Evolutionary conservation across 768 basidiomycete genomes (phyloP), one percentile per base, ranked within the genome.

Genomic region (Tephrocybe sp.): DNA sequence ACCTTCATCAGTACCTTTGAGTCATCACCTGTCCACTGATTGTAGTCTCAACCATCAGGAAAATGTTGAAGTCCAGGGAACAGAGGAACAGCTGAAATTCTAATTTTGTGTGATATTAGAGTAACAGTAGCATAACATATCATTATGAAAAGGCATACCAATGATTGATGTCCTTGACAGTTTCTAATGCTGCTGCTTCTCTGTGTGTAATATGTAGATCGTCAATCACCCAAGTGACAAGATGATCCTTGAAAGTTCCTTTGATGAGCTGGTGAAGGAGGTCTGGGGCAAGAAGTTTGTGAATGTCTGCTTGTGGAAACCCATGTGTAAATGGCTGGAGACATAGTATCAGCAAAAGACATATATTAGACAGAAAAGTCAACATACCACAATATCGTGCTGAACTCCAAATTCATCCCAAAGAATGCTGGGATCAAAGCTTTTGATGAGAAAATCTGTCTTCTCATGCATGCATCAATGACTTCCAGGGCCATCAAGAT

Each of bases 1-100:
- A 66, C 69, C 63, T 70, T 70, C 67, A 70, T 68, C 2, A 70
- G 43, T 2, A 64, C 68, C 44, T 69, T 68, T 7, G 64, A 68
- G 32, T 67, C 64, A 49, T 69, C 63, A 6, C 64, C 64, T 13
- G 64, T 67, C 64, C 65, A 67, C 32, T 67, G 64, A 0, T 48
- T 49, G 35, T 53, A 64, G 16, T 56, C 43, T 28, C 61, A 34
- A 12, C 65, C 63, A 21, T 67, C 58, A 24, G 44, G 44, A 45
- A 65, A 65, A 0, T 53, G 51, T 6, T 59, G 49, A 37, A 66
- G 59, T 9, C 61, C 60, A 24, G 61, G 47, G 47, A 61, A 64
- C 9, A 54, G 24, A 2, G 62, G 64, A 15, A 57, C 61, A 3
- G 52, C 52, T 4, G 61, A 54, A n/a, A 66, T 61, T 3, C 61